These are phyloP conservation scores for Afroboletus lepidellus DNA, from an alignment of 1,284 basidiomycete genomes.

Conservation along the genomic window DNA sequence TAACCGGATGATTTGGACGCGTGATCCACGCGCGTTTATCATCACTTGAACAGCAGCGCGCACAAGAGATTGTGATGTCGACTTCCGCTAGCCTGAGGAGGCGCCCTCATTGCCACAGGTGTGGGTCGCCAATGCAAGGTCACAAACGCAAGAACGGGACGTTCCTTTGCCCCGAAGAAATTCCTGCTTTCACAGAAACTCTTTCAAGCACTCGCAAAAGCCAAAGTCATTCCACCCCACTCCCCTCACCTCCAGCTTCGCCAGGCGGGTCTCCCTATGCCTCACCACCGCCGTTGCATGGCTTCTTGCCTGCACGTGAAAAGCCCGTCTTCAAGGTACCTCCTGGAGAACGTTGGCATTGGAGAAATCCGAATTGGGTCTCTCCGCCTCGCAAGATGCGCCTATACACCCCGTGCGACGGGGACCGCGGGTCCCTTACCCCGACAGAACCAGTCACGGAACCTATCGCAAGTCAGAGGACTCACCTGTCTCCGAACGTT, in stretches of 20 bases:
- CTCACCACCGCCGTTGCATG: constrained; percentile 13
- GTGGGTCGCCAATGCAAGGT: constrained; percentile 35
- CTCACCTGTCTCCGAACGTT: not conserved
- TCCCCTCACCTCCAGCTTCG: constrained; percentile 32
- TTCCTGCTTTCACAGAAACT: constrained; percentile 15
- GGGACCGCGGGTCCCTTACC: constrained; percentile 28
- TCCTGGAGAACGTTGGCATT: constrained; percentile 32
- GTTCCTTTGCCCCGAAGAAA: constrained; percentile 27
- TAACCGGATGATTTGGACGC: constrained; percentile 1
- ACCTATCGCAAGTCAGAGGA: constrained; percentile 5
- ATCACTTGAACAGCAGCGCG: constrained; percentile 6
- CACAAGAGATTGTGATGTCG: constrained; percentile 22
- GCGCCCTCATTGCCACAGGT: constrained; percentile 36
- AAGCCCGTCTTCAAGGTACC: constrained; percentile 27
- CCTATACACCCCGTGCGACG: constrained; percentile 21
- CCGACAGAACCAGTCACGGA: constrained; percentile 34
- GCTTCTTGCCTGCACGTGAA: constrained; percentile 23
- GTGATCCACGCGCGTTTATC: not conserved
- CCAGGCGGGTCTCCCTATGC: constrained; percentile 22
- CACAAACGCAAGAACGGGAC: constrained; percentile 33
- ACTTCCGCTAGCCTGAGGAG: constrained; percentile 32
- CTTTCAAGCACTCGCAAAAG: constrained; percentile 17
- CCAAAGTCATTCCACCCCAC: constrained; percentile 27
- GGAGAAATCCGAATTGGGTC: constrained; percentile 36
- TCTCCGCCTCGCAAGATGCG: constrained; percentile 35